Evolutionary conservation across 768 basidiomycete species (phyloP), one percentile per base, ranked within the genome.

Genomic region (Rhizopogon vesiculosus): DNA sequence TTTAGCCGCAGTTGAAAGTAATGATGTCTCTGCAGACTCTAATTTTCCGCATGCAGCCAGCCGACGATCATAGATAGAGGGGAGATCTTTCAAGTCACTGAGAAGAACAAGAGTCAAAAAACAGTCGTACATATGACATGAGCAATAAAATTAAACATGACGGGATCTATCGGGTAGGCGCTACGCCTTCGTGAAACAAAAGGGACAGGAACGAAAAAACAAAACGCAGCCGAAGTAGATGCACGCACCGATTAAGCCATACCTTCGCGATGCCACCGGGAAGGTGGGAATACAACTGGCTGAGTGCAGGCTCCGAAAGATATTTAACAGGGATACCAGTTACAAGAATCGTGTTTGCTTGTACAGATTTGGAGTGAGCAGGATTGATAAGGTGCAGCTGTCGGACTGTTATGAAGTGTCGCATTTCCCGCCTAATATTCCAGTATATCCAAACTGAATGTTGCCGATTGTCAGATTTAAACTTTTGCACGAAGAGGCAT

Each of bases 231-330:
- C 39, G 25, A 43, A 51, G 15, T 18, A 38, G 3, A 10, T 8
- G 19, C 22, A 59, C 79, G 42, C 56, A 86, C 85, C 90, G 80
- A 69, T 94, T 96, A 39, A 98, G 78, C 94, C 96, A 99, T 39
- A 99, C 84, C 60, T 84, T 83, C 66, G 85, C 86, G 7, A 95
- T 89, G 15, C 95, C 95, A 9, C 95, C 95, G 0, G 97, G 96
- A 2, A 98, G 78, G 55, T 82, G 80, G n/a, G 81, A 79, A 70
- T 91, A 96, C 10, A 96, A 72, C 48, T 81, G 76, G 42, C 68
- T 72, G 29, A 97, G 76, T 3, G 84, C 84, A 7, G 76, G 70
- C 61, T 87, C 86, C 39, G 85, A 85, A 51, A 98, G 81, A 64
- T 87, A 93, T 46, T 82, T 80, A 33, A 77, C 72, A 6, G 94